Evolutionary conservation across 2,329 filamentous ascomycete species (phyloP).

Genomic region (Talaromyces amestolkiae): DNA sequence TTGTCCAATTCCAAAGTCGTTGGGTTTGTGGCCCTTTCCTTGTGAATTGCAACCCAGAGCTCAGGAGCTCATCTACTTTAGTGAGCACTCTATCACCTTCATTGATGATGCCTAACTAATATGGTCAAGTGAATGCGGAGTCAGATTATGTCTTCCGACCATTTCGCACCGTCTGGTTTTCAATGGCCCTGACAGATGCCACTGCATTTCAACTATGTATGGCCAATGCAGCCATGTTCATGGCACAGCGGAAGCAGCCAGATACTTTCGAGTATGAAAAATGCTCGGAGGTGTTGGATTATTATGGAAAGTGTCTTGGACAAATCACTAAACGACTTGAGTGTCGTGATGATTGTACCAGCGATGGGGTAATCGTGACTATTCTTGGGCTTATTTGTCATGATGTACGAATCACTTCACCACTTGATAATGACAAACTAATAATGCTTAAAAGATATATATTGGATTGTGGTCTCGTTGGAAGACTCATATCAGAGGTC

Average conservation of each 20-base stretch:
- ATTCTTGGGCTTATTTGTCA: constrained; percentile 28
- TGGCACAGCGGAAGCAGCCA: constrained; percentile 23
- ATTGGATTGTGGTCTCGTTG: constrained; percentile 25
- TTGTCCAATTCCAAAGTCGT: background rate
- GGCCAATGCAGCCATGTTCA: constrained; percentile 29
- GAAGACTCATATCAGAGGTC: constrained; percentile 24
- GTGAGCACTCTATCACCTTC: constrained; percentile 1
- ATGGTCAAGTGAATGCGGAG: constrained; percentile 16
- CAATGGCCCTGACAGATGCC: constrained; percentile 25
- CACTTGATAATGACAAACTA: background rate
- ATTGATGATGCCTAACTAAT: background rate
- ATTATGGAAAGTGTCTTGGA: constrained; percentile 24
- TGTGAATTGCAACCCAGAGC: constrained; percentile 15
- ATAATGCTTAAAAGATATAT: constrained; percentile 17
- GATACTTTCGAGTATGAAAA: constrained; percentile 23
- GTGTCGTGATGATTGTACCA: constrained; percentile 20
- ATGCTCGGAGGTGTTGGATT: constrained; percentile 24
- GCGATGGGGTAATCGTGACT: constrained; percentile 23
- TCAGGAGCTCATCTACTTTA: constrained; percentile 21
- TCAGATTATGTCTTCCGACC: constrained; percentile 27
- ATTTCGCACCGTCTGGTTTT: constrained; percentile 29
- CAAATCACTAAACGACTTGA: constrained; percentile 24
- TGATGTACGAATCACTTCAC: constrained; percentile 20
- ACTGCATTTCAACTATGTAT: constrained; percentile 27
- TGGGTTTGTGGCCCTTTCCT: constrained; percentile 19